Evolutionary conservation across 148 eudicot genomes (phyloP), one percentile per base, ranked within the genome.

Genomic region (Arctostaphylos glauca): DNA sequence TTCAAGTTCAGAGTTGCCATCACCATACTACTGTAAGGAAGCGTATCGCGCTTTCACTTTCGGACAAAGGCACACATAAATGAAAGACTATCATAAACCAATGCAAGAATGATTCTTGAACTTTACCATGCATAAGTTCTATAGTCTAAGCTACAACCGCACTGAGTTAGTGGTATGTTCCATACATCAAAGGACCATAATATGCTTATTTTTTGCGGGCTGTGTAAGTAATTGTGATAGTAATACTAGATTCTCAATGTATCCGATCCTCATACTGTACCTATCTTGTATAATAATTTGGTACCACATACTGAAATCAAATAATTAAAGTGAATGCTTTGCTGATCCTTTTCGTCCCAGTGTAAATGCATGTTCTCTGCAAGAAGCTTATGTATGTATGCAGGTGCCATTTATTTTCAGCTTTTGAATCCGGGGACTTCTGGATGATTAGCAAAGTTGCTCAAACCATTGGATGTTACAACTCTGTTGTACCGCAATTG

Each of bases 71-170:
- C 41, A 75, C n/a, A 71, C 31, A 6, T 50, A 50, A 14, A n/a
- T 49, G 38, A 21, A 74, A 48, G 46, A 53, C 5, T 19, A 21
- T 8, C 9, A 50, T 38, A 23, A 31, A 49, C 60, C 52, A 53
- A 53, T 25, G 14, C 46, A 76, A 7, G 79, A 53, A 53, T 76
- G 79, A 76, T 53, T 76, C 18, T 76, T 53, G 79, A 23, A 15
- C 79, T 53, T 31, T 15, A 53, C 79, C 47, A 15, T 38, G 5
- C 79, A 1, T 31, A 49, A 49, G 56, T 21, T 21, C 38, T 49
- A 74, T 1, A 66, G 12, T 23, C 5, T 66, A 23, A 66, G 41
- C 71, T 9, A 66, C 23, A 43, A 23, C 71, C 71, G 23, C 5
- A 25, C 14, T 25, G 9, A 41, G 25, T 66, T 2, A 25, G 43